Evolutionary conservation across 257 asterid species (phyloP).

Genomic region (Verbena officinalis): DNA sequence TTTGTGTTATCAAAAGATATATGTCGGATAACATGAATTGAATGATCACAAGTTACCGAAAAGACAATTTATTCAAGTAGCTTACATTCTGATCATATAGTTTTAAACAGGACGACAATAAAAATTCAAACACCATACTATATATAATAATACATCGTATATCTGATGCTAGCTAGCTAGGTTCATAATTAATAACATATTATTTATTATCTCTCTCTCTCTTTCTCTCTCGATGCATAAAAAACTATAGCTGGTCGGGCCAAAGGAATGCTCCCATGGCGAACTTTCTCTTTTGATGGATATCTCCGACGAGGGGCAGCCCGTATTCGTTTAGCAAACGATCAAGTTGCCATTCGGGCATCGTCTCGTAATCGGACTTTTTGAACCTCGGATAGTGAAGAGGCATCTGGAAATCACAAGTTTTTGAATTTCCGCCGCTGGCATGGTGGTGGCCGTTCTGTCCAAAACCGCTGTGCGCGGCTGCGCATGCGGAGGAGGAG

Average conservation of each 20-base stretch:
- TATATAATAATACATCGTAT: not conserved
- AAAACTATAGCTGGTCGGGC: slow-evolving; percentile 39
- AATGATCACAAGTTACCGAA: not conserved
- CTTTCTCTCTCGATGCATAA: too few relatives aligned
- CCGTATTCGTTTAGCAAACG: slow-evolving; percentile 45
- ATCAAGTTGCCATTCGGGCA: slow-evolving; percentile 54
- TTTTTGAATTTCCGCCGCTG: not conserved
- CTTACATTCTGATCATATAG: not conserved
- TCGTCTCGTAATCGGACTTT: slow-evolving; percentile 46
- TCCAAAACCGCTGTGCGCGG: slow-evolving; percentile 25
- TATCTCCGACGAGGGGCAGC: slow-evolving; percentile 41
- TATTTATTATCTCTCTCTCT: too few relatives aligned
- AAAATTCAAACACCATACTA: not conserved
- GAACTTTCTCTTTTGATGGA: slow-evolving; percentile 49
- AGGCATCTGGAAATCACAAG: slow-evolving; percentile 43
- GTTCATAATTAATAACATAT: not conserved
- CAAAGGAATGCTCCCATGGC: slow-evolving; percentile 59
- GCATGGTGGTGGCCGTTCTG: slow-evolving; percentile 15
- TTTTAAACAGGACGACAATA: not conserved
- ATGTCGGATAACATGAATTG: not conserved
- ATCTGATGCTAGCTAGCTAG: not conserved
- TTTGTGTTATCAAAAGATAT: too few relatives aligned
- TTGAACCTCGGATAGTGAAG: slow-evolving; percentile 50
- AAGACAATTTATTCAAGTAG: not conserved
- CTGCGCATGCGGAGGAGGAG: slow-evolving; percentile 14